Percentiles rank a stretch among this genome's conserved stretches.
phyloP scores from a whole-genome alignment of 371 early-diverging fungal genomes.

The Apophysomyces variabilis region DNA sequence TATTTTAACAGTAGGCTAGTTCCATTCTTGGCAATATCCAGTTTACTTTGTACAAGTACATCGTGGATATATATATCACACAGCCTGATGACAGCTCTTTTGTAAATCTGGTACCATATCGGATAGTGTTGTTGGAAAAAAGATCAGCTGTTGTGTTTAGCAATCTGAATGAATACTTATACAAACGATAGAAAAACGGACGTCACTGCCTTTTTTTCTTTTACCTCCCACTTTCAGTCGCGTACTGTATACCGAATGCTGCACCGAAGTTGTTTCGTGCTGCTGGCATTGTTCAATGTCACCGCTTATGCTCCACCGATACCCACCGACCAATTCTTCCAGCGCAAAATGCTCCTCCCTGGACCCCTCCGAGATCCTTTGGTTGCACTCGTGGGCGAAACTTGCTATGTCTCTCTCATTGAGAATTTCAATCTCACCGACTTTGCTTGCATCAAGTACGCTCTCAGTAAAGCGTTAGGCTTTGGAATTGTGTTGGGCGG shows the following conservation, averaged over 20 bases:
- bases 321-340: constrained; percentile 5
- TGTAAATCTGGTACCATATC: too few species aligned
- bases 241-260: background rate
- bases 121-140: too few species aligned
- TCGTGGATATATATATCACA: too few species aligned
- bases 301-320: constrained; percentile 1
- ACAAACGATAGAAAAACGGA: background rate
- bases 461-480: constrained; percentile 88
- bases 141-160: too few species aligned
- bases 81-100: too few species aligned
- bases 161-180: too few species aligned
- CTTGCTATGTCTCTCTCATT: constrained; percentile 70
- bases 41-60: too few species aligned
- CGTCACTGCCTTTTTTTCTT: constrained; percentile 3
- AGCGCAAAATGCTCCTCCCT: constrained; percentile 44
- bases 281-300: constrained; percentile 4
- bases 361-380: constrained; percentile 55
- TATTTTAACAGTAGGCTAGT: too few species aligned
- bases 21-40: too few species aligned
- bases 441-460: constrained; percentile 77
- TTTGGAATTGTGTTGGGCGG: constrained; percentile 91
- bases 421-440: constrained; percentile 71
- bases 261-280: background rate
- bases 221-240: background rate
- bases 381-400: constrained; percentile 69